Conservation (phyloP, 257 asterid genomes). For the Mitragyna speciosa region DNA sequence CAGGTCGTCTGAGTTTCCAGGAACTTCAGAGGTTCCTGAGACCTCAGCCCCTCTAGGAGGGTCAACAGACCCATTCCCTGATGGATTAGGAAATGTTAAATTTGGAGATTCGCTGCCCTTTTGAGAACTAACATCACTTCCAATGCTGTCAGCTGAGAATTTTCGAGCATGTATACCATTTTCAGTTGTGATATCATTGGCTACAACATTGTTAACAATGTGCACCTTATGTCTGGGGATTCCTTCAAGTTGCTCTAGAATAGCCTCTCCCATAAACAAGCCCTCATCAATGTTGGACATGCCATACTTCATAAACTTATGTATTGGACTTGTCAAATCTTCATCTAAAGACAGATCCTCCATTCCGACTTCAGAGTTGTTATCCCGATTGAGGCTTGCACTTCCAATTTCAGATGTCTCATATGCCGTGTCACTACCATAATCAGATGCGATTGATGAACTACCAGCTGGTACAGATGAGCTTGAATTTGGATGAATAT, state of each 20-base stretch:
- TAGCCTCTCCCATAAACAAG: constrained; percentile 90
- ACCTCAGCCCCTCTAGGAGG: constrained; percentile 45
- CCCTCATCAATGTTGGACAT: constrained; percentile 95
- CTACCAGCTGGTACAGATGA: constrained; percentile 50
- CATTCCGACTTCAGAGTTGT: constrained; percentile 71
- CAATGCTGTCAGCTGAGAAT: constrained; percentile 71
- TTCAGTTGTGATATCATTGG: constrained; percentile 44
- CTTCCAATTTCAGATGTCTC: constrained; percentile 87
- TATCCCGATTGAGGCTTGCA: constrained; percentile 72
- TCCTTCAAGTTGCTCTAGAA: constrained; percentile 81
- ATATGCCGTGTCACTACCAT: constrained; percentile 89
- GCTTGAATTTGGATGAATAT: constrained; percentile 51
- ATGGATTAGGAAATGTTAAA: constrained; percentile 42
- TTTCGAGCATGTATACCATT: constrained; percentile 64
- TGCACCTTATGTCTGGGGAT: constrained; percentile 60
- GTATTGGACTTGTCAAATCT: constrained; percentile 68
- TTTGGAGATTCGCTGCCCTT: constrained; percentile 62
- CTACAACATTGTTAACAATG: constrained; percentile 32
- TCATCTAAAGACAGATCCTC: constrained; percentile 75
- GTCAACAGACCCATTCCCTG: constrained; percentile 49
- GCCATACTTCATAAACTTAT: constrained; percentile 92
- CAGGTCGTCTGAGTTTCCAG: constrained; percentile 51
- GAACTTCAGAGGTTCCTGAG: constrained; percentile 40
- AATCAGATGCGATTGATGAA: constrained; percentile 71
- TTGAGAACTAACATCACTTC: constrained; percentile 69